These are phyloP conservation scores for Pseudogymnoascus sp. DNA, from an alignment of 2,329 filamentous ascomycete genomes.

Conservation along the genomic window DNA sequence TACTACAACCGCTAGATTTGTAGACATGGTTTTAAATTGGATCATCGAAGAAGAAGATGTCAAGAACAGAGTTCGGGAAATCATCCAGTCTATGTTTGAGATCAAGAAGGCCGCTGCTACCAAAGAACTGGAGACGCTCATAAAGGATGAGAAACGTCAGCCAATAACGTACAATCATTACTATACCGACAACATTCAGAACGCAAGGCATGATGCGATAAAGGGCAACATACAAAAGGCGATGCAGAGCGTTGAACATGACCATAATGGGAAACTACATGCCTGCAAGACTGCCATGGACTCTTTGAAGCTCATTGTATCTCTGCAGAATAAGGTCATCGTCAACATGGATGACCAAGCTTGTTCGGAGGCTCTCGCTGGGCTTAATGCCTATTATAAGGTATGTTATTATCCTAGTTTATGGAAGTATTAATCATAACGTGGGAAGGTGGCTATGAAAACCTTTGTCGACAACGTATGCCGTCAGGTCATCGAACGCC, in stretches of 20 bases:
- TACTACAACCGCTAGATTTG: slow-evolving; percentile 13
- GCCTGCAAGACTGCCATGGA: not conserved
- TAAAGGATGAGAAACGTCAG: slow-evolving; percentile 20
- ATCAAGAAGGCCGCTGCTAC: slow-evolving; percentile 13
- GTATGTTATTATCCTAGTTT: slow-evolving; percentile 9
- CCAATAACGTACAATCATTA: slow-evolving; percentile 29
- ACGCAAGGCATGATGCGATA: slow-evolving; percentile 16
- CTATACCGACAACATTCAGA: slow-evolving; percentile 25
- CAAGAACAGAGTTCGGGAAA: not conserved
- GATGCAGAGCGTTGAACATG: slow-evolving; percentile 11
- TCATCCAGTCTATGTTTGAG: slow-evolving; percentile 12
- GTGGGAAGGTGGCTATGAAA: slow-evolving; percentile 22
- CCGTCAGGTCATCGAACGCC: slow-evolving; percentile 24
- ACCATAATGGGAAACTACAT: not conserved
- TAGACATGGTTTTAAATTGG: slow-evolving; percentile 11
- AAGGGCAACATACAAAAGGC: slow-evolving; percentile 11
- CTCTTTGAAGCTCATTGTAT: slow-evolving; percentile 10
- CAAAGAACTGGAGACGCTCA: slow-evolving; percentile 21
- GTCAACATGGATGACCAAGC: slow-evolving; percentile 24
- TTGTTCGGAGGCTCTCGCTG: slow-evolving; percentile 21
- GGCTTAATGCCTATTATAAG: slow-evolving; percentile 23
- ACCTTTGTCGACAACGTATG: slow-evolving; percentile 27
- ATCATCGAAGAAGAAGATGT: slow-evolving; percentile 13
- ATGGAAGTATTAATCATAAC: not conserved
- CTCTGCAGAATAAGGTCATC: slow-evolving; percentile 13